Evolutionary conservation across 495 filamentous ascomycete species (phyloP), one percentile per base, ranked within the genome.

Genomic region (Jackrogersella minutella): DNA sequence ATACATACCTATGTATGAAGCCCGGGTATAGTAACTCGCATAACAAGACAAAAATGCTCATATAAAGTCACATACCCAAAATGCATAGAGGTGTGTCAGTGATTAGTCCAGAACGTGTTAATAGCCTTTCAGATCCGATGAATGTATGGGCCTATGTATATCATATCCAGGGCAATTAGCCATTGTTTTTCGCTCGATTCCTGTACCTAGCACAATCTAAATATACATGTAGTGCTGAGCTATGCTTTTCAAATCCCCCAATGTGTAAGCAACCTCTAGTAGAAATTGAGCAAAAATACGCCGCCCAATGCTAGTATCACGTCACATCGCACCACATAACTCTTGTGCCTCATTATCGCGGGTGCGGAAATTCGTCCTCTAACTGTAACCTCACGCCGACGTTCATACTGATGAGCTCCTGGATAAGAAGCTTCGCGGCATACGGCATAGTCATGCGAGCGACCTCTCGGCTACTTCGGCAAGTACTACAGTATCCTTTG

Each of bases 401-500:
- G 75, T 98, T 98, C 95, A 99, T 99, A 77, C 92, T 96, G 75
- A 96, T 84, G 72, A 99, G 75, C 78, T 99, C 95, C 81, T 99
- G 95, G 31, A 99, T 91, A 51, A 99, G 80, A 72, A 99, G 78
- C 84, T 99, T 99, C 2, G 96, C 96, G 4, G 96, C 95, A 77
- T 99, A 99, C n/a, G 95, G 95, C 80, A 99, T 96, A 50, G 86
- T 93, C 91, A 99, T 93, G 78, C 90, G 88, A 5, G 88, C 88
- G 9, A 98, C 91, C 5, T 87, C 85, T 33, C 87, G 83, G 21
- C 89, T 91, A 51, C 88, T 92, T 78, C 90, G 86, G 78, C 95
- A 99, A 1, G 88, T 91, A 73, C 93, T 89, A 70, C 95, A 99
- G 87, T 91, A 98, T 51, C 91, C 92, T 68, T 90, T 84, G 72